These are phyloP conservation scores for Hypholoma sublateritium DNA, from an alignment of 768 basidiomycete genomes.

Conservation along the genomic window DNA sequence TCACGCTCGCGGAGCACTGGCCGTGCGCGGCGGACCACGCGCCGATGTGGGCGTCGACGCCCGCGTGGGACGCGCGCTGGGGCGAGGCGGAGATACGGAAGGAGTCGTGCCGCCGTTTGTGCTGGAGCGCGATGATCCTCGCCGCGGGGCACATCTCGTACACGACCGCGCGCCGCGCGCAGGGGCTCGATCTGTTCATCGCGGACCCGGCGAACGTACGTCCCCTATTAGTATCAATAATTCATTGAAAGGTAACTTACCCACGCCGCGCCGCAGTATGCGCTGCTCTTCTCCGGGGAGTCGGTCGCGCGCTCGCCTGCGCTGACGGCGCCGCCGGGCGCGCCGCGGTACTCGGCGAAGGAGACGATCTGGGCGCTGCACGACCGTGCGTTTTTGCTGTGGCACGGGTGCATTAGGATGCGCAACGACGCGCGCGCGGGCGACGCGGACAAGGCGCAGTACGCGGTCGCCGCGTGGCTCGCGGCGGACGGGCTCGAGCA, in stretches of 20 bases:
- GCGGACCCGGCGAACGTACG: slow-evolving; percentile 67
- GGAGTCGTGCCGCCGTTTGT: slow-evolving; percentile 70
- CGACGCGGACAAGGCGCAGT: slow-evolving; percentile 56
- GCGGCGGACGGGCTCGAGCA: slow-evolving; percentile 68
- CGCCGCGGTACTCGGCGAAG: slow-evolving; percentile 40
- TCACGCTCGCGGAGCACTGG: slow-evolving; percentile 55
- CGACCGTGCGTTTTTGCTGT: slow-evolving; percentile 66
- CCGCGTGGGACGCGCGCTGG: slow-evolving; percentile 61
- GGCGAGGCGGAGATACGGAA: slow-evolving; percentile 64
- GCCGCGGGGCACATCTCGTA: slow-evolving; percentile 67
- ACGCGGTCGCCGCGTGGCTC: slow-evolving; percentile 67
- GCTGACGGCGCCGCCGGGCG: slow-evolving; percentile 9
- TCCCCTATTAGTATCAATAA: slow-evolving; percentile 7
- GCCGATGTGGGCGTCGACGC: slow-evolving; percentile 63
- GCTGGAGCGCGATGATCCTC: slow-evolving; percentile 70
- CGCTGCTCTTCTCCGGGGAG: slow-evolving; percentile 78
- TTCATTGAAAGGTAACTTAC: no score
- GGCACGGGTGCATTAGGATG: slow-evolving; percentile 72
- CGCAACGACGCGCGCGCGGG: slow-evolving; percentile 39
- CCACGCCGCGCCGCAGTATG: slow-evolving; percentile 57
- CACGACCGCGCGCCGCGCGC: slow-evolving; percentile 41
- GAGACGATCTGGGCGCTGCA: slow-evolving; percentile 77
- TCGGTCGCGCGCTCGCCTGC: slow-evolving; percentile 39
- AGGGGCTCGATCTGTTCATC: slow-evolving; percentile 51
- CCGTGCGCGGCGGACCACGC: slow-evolving; percentile 48